A percentile compares a stretch with the other conserved stretches of the same genome.
phyloP scores from a whole-genome alignment of 2,329 filamentous ascomycete species.

The Trichoderma simmonsii region DNA sequence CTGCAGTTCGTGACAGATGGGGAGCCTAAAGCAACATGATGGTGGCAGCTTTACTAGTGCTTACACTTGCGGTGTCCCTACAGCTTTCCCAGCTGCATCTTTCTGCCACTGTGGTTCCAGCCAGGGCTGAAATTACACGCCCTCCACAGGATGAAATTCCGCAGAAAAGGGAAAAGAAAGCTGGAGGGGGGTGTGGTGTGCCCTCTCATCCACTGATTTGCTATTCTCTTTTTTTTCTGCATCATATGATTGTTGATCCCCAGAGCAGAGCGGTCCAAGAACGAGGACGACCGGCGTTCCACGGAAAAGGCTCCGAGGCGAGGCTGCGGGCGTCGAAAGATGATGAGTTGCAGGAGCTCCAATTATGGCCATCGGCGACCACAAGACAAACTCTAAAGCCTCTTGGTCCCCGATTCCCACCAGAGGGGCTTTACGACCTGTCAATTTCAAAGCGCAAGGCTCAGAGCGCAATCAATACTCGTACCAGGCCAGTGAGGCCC shows the following conservation, averaged over 20 bases:
- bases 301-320: not conserved
- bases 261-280: not conserved
- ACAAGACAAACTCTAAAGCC: not conserved
- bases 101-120: conserved; percentile 12
- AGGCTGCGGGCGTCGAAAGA: conserved; percentile 3
- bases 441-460: not conserved
- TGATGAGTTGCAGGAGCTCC: not conserved
- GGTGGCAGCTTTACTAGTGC: conserved; percentile 11
- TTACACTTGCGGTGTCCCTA: conserved; percentile 16
- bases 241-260: conserved; percentile 8
- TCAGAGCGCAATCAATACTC: not conserved
- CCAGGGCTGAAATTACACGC: conserved; percentile 15
- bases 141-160: not conserved
- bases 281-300: not conserved
- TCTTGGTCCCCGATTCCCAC: not conserved
- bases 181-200: not conserved
- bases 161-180: not conserved
- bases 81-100: conserved; percentile 3
- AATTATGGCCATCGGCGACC: not conserved
- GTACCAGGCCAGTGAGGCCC: not conserved
- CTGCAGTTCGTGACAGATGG: conserved; percentile 7
- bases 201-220: not conserved
- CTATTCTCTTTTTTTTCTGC: not conserved
- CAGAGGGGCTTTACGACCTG: not conserved
- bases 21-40: conserved; percentile 10